Conservation (phyloP, 371 early-diverging fungal genomes). For the Cokeromyces recurvatus region DNA sequence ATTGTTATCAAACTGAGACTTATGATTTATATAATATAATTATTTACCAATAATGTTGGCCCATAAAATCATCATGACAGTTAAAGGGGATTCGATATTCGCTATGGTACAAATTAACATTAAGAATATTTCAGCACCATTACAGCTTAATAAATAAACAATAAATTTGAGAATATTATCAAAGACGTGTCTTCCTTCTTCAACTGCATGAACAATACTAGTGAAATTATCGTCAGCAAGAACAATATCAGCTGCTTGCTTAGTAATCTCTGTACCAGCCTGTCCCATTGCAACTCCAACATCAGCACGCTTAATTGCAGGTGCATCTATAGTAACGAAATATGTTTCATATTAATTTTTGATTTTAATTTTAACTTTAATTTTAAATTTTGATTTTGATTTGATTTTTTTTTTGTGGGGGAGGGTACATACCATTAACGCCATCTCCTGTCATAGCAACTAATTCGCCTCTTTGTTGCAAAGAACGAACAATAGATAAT, state of each 20-base stretch:
- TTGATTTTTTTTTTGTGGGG: too few relatives aligned
- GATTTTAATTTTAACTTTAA: too few relatives aligned
- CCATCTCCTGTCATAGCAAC: slow-evolving; percentile 89
- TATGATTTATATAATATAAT: too few relatives aligned
- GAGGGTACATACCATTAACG: slow-evolving; percentile 55
- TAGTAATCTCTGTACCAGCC: slow-evolving; percentile 83
- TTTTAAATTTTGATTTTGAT: too few relatives aligned
- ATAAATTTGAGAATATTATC: slow-evolving; percentile 90
- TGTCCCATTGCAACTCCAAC: slow-evolving; percentile 93
- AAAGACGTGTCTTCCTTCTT: slow-evolving; percentile 79
- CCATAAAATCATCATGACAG: slow-evolving; percentile 49
- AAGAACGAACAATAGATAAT: slow-evolving; percentile 88
- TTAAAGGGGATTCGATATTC: slow-evolving; percentile 47
- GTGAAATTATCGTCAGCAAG: slow-evolving; percentile 79
- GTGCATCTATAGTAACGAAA: slow-evolving; percentile 78
- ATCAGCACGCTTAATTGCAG: slow-evolving; percentile 88
- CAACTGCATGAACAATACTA: slow-evolving; percentile 73
- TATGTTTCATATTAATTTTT: too few relatives aligned
- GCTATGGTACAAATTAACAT: slow-evolving; percentile 49
- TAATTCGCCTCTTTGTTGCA: slow-evolving; percentile 74
- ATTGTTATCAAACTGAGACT: too few relatives aligned
- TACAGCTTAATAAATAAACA: slow-evolving; percentile 81
- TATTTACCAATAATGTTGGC: slow-evolving; percentile 43
- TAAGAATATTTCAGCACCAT: slow-evolving; percentile 67
- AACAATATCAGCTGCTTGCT: slow-evolving; percentile 85